phyloP scores from a whole-genome alignment of 306 rosid species.

The Trifolium fragiferum region DNA sequence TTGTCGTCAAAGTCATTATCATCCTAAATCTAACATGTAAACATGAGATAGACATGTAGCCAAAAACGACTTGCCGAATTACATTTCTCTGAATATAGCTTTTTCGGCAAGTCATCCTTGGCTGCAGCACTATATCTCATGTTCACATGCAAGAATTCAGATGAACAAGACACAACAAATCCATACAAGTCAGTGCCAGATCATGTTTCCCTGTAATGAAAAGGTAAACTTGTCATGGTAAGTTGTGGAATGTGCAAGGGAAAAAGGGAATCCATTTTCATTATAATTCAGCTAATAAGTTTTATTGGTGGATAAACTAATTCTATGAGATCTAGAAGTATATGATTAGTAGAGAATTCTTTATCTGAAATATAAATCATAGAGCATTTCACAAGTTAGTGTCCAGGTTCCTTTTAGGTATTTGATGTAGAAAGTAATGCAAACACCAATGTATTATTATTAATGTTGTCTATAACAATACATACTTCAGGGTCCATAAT shows the following conservation, averaged over 20 bases:
- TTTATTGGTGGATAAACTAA: not conserved
- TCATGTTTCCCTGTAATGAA: constrained; percentile 34
- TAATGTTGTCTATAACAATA: not conserved
- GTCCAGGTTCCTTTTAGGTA: too few relatives aligned
- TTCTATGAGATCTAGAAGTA: not conserved
- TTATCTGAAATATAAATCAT: too few relatives aligned
- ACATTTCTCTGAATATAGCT: too few relatives aligned
- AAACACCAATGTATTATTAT: not conserved
- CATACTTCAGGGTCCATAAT: not conserved
- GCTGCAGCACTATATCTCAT: constrained; percentile 52
- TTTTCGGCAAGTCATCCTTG: constrained; percentile 67
- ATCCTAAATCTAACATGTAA: constrained; percentile 2
- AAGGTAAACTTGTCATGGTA: not conserved
- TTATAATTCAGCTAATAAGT: not conserved
- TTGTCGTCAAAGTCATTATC: not conserved
- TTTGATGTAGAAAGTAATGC: constrained; percentile 10
- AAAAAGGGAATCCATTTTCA: not conserved
- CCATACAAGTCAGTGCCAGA: constrained; percentile 7
- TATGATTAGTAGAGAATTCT: too few relatives aligned
- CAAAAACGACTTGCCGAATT: constrained; percentile 2
- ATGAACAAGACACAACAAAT: constrained; percentile 31
- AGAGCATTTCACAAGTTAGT: too few relatives aligned
- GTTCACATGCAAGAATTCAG: constrained; percentile 46
- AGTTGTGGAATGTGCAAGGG: not conserved
- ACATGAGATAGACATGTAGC: not conserved